Base-by-base conservation (phyloP, 2,329 filamentous ascomycete species). In the Penicillium occitanis region DNA sequence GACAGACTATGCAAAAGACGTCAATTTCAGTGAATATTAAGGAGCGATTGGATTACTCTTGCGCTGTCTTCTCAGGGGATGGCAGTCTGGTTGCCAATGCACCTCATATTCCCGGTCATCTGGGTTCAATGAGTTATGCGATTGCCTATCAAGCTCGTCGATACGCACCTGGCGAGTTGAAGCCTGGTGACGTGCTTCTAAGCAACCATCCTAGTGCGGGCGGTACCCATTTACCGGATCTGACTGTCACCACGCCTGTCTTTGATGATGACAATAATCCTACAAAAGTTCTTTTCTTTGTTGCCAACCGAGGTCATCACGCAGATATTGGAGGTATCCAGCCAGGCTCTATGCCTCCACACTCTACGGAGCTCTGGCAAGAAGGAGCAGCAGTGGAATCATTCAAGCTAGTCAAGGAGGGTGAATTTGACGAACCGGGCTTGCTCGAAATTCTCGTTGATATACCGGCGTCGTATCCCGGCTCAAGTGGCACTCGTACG, bases 91-190 rank as follows among this genome's bases (percentile, higher is more conserved):
- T 94, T 1, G 80, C 80, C 6, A 82, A 82, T 68, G 85, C 91
- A 19, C 91, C 91, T 0, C 91, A 95, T 80, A 80, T 95, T 14
- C 91, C 91, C 0, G 91, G 93, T 0, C 91, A 94, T 74, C 81
- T 95, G 11, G 91, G 91, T 33, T 92, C 89, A 59, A 93, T 94
- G 91, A 91, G 89, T n/a, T 93, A 91, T 10, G 93, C 91, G 60
- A 90, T 94, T 2, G 84, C 86, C 67, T 90, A 90, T 58, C 91
- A 94, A 78, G 89, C 91, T 5, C 85, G 90, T 70, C 92, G 93
- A 66, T 95, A 67, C 30, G 63, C 91, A 91, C 85, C 88, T 71
- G 90, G 90, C 5, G 91, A 89, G 69, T 80, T 95, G 61, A 90
- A 91, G 71, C 88, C 85, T 66, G 91, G 91, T 37, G 91, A 95